These are phyloP conservation scores for Pyricularia sp. DNA, from an alignment of 2,329 filamentous ascomycete species.

Conservation along the genomic window DNA sequence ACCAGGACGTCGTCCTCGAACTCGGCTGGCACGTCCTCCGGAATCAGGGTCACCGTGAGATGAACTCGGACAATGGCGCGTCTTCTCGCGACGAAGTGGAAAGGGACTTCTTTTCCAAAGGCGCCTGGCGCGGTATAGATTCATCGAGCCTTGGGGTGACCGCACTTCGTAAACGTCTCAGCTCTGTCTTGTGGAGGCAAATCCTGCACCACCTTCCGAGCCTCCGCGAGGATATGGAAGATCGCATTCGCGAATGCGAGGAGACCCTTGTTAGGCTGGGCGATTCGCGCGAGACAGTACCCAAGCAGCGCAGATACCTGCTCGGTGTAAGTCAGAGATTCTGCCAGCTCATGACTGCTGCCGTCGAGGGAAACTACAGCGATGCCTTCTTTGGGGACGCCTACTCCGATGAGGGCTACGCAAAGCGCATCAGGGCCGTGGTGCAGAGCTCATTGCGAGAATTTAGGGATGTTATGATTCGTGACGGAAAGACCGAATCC, in stretches of 20 bases:
- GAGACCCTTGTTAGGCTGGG: constrained; percentile 26
- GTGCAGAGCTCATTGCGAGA: constrained; percentile 34
- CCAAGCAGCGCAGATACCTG: constrained; percentile 16
- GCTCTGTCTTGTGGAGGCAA: constrained; percentile 33
- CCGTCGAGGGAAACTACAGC: constrained; percentile 17
- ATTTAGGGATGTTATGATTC: constrained; percentile 31
- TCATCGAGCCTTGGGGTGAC: constrained; percentile 30
- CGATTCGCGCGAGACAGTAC: neutral
- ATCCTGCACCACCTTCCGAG: constrained; percentile 32
- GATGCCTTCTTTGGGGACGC: constrained; percentile 11
- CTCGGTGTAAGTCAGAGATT: constrained; percentile 15
- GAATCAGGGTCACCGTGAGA: constrained; percentile 27
- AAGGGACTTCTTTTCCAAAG: constrained; percentile 27
- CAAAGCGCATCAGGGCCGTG: constrained; percentile 36
- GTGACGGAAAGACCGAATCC: constrained; percentile 24
- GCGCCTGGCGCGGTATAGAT: constrained; percentile 23
- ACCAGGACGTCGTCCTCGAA: constrained; percentile 30
- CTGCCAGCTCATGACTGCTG: constrained; percentile 11
- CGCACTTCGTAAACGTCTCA: constrained; percentile 33
- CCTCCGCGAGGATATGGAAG: constrained; percentile 28
- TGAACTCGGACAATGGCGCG: constrained; percentile 14
- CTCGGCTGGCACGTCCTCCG: constrained; percentile 41
- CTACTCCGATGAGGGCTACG: constrained; percentile 16
- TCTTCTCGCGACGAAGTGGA: constrained; percentile 26
- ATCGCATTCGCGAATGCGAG: constrained; percentile 20